Conservation (phyloP, 2,329 filamentous ascomycete genomes). For the Apiospora arundinis region DNA sequence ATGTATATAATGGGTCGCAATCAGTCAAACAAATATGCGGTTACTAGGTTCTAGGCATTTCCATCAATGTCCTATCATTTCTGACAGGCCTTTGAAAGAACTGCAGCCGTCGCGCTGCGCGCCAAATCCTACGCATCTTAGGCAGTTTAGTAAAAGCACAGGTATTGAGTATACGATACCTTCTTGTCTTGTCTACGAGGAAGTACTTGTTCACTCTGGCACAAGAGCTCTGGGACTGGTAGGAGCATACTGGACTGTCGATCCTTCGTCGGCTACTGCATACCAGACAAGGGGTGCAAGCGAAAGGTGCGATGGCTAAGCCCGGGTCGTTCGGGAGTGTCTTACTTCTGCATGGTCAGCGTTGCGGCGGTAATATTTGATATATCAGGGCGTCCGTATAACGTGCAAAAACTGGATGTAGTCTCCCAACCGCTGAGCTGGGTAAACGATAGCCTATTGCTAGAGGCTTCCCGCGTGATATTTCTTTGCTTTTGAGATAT, state of each 20-base stretch:
- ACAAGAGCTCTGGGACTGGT: neutral
- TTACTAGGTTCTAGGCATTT: neutral
- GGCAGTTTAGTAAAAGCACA: too few relatives aligned
- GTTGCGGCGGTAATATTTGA: neutral
- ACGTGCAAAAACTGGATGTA: neutral
- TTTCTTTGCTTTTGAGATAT: neutral
- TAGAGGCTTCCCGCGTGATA: neutral
- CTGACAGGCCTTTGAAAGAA: neutral
- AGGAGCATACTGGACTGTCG: neutral
- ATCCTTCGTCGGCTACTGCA: neutral
- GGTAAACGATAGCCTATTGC: neutral
- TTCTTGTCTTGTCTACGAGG: neutral
- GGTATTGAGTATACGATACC: neutral
- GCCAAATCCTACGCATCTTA: neutral
- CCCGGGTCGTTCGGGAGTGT: neutral
- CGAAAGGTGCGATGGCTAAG: neutral
- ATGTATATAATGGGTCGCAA: neutral
- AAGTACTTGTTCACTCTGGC: neutral
- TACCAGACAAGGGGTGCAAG: neutral
- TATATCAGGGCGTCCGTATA: neutral
- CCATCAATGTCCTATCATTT: neutral
- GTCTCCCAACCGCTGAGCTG: neutral
- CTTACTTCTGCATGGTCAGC: constrained; percentile 17
- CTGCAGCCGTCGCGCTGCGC: neutral
- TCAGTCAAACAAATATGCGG: neutral